phyloP scores from a whole-genome alignment of 345 rosid genomes.

The Euphorbia tirucalli region DNA sequence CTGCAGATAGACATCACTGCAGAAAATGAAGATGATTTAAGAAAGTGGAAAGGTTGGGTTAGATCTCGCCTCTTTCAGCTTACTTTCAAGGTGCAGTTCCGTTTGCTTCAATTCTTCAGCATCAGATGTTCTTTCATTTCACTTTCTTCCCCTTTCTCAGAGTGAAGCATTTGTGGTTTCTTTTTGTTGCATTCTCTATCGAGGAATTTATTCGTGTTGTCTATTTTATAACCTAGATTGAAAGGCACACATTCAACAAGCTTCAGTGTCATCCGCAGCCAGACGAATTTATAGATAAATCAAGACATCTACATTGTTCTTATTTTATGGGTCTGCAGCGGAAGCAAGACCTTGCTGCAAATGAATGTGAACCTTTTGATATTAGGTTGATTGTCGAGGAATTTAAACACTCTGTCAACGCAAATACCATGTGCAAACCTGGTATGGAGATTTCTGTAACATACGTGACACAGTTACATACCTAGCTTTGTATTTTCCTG shows the following conservation, averaged over 20 bases:
- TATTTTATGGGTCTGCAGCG: conserved; percentile 98
- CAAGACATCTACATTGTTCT: conserved; percentile 62
- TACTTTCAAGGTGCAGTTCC: conserved; percentile 64
- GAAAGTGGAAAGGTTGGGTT: conserved; percentile 99
- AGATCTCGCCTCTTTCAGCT: conserved; percentile 95
- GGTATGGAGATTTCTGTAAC: conserved; percentile 84
- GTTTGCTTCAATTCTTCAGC: neutral
- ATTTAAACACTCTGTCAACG: conserved; percentile 65
- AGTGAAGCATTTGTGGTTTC: no score
- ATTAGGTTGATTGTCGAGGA: conserved; percentile 88
- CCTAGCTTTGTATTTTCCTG: conserved; percentile 85
- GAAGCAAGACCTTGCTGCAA: conserved; percentile 76
- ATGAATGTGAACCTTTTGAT: conserved; percentile 78
- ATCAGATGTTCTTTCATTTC: neutral
- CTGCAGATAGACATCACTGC: conserved; percentile 82
- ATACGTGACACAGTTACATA: conserved; percentile 64
- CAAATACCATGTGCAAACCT: conserved; percentile 54
- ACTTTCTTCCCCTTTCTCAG: no score
- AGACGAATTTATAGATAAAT: conserved; percentile 72
- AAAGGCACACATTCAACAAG: conserved; percentile 77
- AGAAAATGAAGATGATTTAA: conserved; percentile 77
- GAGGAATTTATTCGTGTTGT: conserved; percentile 19
- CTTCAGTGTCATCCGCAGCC: conserved; percentile 97
- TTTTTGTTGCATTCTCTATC: neutral
- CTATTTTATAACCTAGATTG: conserved; percentile 54